These are phyloP conservation scores for Talaromyces ruber DNA, from an alignment of 495 filamentous ascomycete species.

Conservation along the genomic window DNA sequence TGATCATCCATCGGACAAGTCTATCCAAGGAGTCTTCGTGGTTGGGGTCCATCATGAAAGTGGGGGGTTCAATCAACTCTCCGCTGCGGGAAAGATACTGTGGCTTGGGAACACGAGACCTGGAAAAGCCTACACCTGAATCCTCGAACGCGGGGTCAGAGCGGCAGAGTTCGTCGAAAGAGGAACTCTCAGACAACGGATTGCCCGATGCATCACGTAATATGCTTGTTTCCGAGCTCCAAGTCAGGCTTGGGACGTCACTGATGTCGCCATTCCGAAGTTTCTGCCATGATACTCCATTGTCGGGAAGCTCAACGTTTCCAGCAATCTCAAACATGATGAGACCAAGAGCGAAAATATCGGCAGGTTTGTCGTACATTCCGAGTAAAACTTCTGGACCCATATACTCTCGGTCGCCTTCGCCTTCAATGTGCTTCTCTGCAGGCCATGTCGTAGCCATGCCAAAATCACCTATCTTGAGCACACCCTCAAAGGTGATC, in stretches of 20 bases:
- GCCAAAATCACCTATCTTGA: constrained; percentile 96
- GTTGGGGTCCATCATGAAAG: constrained; percentile 71
- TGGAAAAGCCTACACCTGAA: constrained; percentile 22
- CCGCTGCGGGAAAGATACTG: constrained; percentile 37
- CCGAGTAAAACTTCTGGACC: constrained; percentile 82
- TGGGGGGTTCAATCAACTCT: constrained; percentile 68
- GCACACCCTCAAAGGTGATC: constrained; percentile 78
- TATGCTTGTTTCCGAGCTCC: constrained; percentile 60
- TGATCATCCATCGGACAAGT: constrained; percentile 85
- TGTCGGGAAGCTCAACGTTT: constrained; percentile 85
- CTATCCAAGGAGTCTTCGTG: constrained; percentile 68
- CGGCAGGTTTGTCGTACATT: constrained; percentile 78
- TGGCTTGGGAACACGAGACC: constrained; percentile 18
- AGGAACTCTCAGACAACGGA: constrained; percentile 39
- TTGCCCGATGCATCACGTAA: constrained; percentile 69
- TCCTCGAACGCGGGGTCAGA: constrained; percentile 41
- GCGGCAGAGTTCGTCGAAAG: constrained; percentile 42
- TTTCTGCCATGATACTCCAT: constrained; percentile 80
- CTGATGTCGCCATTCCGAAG: constrained; percentile 81
- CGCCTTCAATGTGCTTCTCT: constrained; percentile 67
- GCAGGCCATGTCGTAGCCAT: constrained; percentile 78
- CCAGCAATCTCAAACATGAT: constrained; percentile 91
- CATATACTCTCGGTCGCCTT: constrained; percentile 94
- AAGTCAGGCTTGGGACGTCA: constrained; percentile 76
- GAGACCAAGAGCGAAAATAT: constrained; percentile 87